Percentiles rank a stretch among this genome's conserved stretches.
Conservation (phyloP, 2,329 filamentous ascomycete genomes). For the Colletotrichum camelliae region DNA sequence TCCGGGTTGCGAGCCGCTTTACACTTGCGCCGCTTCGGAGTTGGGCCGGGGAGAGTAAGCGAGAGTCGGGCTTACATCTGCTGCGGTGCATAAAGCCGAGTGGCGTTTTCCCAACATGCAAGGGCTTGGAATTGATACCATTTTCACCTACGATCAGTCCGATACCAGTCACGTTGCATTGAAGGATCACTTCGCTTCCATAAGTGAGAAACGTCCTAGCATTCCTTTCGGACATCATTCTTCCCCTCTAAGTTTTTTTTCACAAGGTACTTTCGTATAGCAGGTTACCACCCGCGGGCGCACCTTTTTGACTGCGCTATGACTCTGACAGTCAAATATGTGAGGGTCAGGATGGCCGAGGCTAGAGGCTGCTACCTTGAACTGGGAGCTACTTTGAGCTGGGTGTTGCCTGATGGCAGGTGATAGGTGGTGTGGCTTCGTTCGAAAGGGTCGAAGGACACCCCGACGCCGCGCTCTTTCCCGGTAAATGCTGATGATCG, state of each 20-base stretch:
- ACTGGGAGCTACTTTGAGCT: not conserved
- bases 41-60: not conserved
- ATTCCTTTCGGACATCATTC: not conserved
- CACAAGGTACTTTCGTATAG: not conserved
- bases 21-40: not conserved
- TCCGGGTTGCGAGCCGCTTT: not conserved
- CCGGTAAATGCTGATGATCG: not conserved
- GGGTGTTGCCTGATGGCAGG: not conserved
- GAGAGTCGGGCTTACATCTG: not conserved
- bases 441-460: not conserved
- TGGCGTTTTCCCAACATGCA: not conserved
- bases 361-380: not conserved
- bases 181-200: not conserved
- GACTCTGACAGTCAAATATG: not conserved
- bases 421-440: not conserved
- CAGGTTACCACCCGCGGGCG: not conserved
- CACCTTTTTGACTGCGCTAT: not conserved
- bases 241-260: not conserved
- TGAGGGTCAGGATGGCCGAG: not conserved
- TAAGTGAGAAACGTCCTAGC: not conserved
- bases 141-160: not conserved
- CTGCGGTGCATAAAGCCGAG: not conserved
- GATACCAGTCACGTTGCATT: not conserved
- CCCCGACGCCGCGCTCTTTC: not conserved
- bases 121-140: not conserved